phyloP scores from a whole-genome alignment of 2,329 filamentous ascomycete species.

The Diplodia intermedia region DNA sequence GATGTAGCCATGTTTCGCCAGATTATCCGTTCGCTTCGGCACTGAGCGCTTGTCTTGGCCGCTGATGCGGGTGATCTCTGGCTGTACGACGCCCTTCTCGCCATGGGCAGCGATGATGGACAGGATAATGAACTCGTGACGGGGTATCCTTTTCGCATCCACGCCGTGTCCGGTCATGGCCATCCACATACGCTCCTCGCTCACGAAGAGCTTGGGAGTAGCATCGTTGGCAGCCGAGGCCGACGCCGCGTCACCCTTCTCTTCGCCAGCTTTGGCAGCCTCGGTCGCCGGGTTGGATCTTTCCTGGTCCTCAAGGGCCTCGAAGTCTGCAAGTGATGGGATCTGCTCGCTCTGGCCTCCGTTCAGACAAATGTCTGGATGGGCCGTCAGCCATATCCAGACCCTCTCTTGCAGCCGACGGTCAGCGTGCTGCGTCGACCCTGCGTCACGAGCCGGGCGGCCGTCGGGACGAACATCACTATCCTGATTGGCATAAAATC shows the following conservation, averaged over 20 bases:
- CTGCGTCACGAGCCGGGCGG: slow-evolving; percentile 8
- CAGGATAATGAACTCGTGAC: slow-evolving; percentile 63
- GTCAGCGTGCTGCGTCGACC: slow-evolving; percentile 49
- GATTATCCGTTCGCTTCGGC: slow-evolving; percentile 64
- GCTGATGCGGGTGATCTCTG: slow-evolving; percentile 60
- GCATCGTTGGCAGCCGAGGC: slow-evolving; percentile 4
- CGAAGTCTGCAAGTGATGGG: slow-evolving; percentile 43
- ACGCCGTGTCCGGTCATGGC: slow-evolving; percentile 66
- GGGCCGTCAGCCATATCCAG: slow-evolving; percentile 64
- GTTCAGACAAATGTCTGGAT: slow-evolving; percentile 62
- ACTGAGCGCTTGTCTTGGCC: slow-evolving; percentile 71
- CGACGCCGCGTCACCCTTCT: neutral
- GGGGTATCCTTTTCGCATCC: slow-evolving; percentile 61
- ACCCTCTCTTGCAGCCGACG: slow-evolving; percentile 60
- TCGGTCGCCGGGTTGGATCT: neutral
- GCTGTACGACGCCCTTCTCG: slow-evolving; percentile 63
- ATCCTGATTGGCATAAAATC: slow-evolving; percentile 44
- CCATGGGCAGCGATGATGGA: slow-evolving; percentile 65
- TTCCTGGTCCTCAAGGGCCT: slow-evolving; percentile 39
- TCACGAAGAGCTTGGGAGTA: slow-evolving; percentile 52
- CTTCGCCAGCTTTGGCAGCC: neutral
- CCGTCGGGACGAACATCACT: slow-evolving; percentile 6
- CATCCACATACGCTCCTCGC: slow-evolving; percentile 64
- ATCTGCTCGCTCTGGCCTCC: slow-evolving; percentile 39
- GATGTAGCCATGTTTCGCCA: slow-evolving; percentile 67